Evolutionary conservation across 176 grass and related monocot genomes (phyloP), one percentile per base, ranked within the genome.

Genomic region (Saccharum officinarum): DNA sequence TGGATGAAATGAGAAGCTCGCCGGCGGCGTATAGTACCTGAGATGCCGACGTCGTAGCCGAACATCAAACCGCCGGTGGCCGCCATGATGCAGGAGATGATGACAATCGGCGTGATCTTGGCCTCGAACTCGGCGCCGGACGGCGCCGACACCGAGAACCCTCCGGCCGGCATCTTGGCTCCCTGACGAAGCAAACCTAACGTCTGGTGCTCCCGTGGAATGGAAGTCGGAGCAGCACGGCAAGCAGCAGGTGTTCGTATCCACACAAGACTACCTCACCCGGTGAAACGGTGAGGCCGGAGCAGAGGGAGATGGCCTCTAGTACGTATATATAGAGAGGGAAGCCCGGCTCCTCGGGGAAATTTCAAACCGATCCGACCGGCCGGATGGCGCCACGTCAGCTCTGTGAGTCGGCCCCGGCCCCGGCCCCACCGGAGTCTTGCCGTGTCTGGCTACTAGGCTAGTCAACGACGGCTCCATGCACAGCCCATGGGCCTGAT

Each of bases 31-130:
- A 28, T 28, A 28, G 28, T 42, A 98, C 96, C 96, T 88, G 96
- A 95, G 46, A 98, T 92, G 1, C 96, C 96, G 65, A 98, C 77
- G 68, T 98, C 95, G 71, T 98, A 98, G 50, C 96, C 96, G 66
- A 98, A 98, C 96, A 98, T 98, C 54, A 98, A 78, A 0, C 96
- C 96, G 7, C 92, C 93, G 68, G 96, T 98, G 67, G 96, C 87
- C 59, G 93, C 96, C 96, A 98, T 95, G 93, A 95, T 85, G 87
- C 96, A 95, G 45, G 93, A 98, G 74, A 98, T 82, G 84, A 98
- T 26, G 33, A 98, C 91, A 23, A 95, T 86, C 8, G 93, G 93
- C 75, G 96, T 98, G 69, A 98, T 98, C 93, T 95, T 98, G 18
- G 93, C 96, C 82, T 98, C 96, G 17, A 93, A 93, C 78, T 98